These are phyloP conservation scores for Bassia scoparia DNA, from an alignment of 148 eudicot genomes.

Conservation along the genomic window DNA sequence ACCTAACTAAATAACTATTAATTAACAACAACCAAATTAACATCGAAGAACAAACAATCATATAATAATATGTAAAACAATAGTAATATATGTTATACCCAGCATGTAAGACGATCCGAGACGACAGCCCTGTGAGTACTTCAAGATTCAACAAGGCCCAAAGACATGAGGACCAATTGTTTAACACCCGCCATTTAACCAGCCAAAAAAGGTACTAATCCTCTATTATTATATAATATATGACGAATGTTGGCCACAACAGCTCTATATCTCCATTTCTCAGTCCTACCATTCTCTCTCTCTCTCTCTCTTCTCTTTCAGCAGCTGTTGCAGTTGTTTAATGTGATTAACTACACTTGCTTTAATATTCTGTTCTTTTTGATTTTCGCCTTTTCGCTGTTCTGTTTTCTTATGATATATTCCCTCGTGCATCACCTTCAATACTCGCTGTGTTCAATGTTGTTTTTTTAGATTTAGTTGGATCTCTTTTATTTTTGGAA, in stretches of 20 bases:
- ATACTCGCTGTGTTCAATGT: too few relatives aligned
- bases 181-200: conserved; percentile 93
- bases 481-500: too few relatives aligned
- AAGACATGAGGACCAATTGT: conserved; percentile 93
- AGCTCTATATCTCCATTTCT: conserved; percentile 32
- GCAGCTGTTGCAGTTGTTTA: too few relatives aligned
- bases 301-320: neutral
- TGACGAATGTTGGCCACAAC: conserved; percentile 56
- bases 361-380: too few relatives aligned
- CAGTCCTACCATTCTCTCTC: conserved; percentile 34
- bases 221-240: conserved; percentile 39
- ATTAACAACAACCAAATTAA: neutral
- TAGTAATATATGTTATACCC: conserved; percentile 29
- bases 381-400: too few relatives aligned
- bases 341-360: too few relatives aligned
- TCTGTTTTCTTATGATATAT: too few relatives aligned
- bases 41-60: neutral
- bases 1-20: too few relatives aligned
- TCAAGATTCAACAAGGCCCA: conserved; percentile 97
- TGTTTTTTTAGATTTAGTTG: too few relatives aligned
- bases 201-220: conserved; percentile 70
- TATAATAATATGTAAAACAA: neutral
- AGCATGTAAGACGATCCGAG: conserved; percentile 76
- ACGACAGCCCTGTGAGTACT: conserved; percentile 81
- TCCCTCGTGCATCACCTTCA: too few relatives aligned